Percentiles rank a stretch among this genome's conserved stretches.
These are phyloP conservation scores for Orbilia javanica DNA, from an alignment of 2,329 filamentous ascomycete genomes.

Conservation along the genomic window DNA sequence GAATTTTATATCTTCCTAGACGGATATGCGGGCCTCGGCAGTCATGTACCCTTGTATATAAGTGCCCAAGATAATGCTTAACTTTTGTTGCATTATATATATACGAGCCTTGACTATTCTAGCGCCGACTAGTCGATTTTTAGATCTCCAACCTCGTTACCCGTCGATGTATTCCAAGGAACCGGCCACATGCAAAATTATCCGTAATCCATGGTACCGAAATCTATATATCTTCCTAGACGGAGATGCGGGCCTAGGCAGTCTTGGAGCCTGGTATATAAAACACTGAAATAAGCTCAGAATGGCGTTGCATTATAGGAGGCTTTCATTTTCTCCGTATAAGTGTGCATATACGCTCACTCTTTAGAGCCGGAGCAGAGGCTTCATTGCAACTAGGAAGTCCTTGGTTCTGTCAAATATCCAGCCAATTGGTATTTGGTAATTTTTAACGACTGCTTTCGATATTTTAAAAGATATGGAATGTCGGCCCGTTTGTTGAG, in stretches of 20 bases:
- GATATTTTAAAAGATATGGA: background rate
- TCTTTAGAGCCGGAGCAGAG: too few species aligned
- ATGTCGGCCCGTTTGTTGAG: background rate
- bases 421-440: background rate
- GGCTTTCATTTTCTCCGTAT: background rate
- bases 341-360: background rate
- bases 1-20: slow-evolving; percentile 9
- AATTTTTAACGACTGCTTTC: background rate
- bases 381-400: background rate
- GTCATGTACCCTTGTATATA: slow-evolving; percentile 1
- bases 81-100: background rate
- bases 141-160: too few species aligned
- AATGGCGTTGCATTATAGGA: background rate
- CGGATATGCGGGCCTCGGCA: slow-evolving; percentile 22
- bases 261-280: background rate
- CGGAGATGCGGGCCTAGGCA: slow-evolving; percentile 21
- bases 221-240: slow-evolving; percentile 6
- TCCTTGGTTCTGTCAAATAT: background rate
- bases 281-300: background rate
- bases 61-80: slow-evolving; percentile 11
- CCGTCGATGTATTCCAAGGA: slow-evolving; percentile 17
- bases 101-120: background rate
- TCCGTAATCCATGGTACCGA: background rate
- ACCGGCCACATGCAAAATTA: background rate
- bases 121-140: too few species aligned